phyloP scores from a whole-genome alignment of 2,329 filamentous ascomycete genomes.

The Clarireedia monteithiana region DNA sequence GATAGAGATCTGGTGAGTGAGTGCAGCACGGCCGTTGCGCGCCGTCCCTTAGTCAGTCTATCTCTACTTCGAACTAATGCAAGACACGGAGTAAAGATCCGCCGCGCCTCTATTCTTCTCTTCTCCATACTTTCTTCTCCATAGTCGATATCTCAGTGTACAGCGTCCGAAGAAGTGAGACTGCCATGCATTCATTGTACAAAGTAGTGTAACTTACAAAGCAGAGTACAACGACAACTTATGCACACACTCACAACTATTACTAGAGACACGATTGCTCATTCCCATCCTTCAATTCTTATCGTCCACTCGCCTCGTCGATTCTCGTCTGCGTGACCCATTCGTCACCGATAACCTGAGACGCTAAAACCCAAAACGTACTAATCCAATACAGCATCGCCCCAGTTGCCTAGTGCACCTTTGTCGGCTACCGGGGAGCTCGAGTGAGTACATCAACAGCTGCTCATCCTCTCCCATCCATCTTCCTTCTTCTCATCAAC shows the following conservation, averaged over 20 bases:
- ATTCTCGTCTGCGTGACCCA: conserved; percentile 7
- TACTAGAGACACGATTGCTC: neutral
- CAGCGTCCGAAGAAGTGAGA: no score
- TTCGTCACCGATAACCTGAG: conserved; percentile 7
- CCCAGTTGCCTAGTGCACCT: conserved; percentile 11
- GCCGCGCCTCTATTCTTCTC: neutral
- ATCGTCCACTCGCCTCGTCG: neutral
- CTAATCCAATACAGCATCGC: conserved; percentile 5
- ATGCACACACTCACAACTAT: neutral
- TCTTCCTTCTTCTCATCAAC: conserved; percentile 23
- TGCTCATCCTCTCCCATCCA: conserved; percentile 14
- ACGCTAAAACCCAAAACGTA: neutral
- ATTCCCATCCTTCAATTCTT: neutral
- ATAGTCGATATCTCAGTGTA: no score
- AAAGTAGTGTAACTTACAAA: no score
- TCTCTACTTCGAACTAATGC: neutral
- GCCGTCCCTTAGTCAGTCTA: no score
- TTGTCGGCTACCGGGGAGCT: conserved; percentile 9
- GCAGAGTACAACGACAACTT: no score
- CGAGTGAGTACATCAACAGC: conserved; percentile 13
- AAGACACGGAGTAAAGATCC: neutral
- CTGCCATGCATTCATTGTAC: no score
- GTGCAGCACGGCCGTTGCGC: no score
- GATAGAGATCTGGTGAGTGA: neutral
- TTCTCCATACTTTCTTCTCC: no score